A percentile compares a stretch with the other conserved stretches of the same genome.
Evolutionary conservation across 2,329 filamentous ascomycete genomes (phyloP).

Genomic region (Xylaria sp.): DNA sequence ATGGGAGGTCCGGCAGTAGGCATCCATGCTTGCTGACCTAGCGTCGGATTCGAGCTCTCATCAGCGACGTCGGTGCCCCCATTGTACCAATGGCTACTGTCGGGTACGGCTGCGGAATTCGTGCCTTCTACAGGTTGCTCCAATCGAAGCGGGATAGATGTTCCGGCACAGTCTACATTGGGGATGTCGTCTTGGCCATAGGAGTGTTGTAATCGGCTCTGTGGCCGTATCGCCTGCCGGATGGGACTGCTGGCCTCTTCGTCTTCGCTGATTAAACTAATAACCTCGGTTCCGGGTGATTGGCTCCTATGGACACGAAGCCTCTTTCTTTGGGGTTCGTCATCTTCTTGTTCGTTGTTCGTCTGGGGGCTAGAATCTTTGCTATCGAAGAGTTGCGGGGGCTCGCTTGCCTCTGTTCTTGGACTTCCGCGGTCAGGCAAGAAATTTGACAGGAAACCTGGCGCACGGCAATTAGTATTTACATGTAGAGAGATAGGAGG

Average conservation of each 20-base stretch:
- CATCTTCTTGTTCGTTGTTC: not conserved
- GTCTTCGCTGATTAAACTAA: constrained; percentile 32
- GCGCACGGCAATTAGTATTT: not conserved
- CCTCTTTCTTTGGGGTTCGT: constrained; percentile 21
- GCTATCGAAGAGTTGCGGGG: not conserved
- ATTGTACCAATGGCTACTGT: not conserved
- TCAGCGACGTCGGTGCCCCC: not conserved
- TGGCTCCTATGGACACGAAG: not conserved
- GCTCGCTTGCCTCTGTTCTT: constrained; percentile 4
- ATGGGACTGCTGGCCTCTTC: constrained; percentile 6
- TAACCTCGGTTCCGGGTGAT: constrained; percentile 11
- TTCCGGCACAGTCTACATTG: not conserved
- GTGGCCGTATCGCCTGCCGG: not conserved
- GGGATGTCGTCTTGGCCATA: not conserved
- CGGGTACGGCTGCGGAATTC: not conserved
- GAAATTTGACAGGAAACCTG: constrained; percentile 3
- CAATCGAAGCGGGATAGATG: not conserved
- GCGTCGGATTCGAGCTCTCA: not conserved
- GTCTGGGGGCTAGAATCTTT: not conserved
- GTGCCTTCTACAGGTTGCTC: not conserved
- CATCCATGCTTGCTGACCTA: not conserved
- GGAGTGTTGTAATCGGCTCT: not conserved
- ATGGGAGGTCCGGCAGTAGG: not conserved
- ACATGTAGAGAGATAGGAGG: not conserved
- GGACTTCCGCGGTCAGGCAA: not conserved